These are phyloP conservation scores for Mucor plumbeus DNA, from an alignment of 371 early-diverging fungal species.

Conservation along the genomic window DNA sequence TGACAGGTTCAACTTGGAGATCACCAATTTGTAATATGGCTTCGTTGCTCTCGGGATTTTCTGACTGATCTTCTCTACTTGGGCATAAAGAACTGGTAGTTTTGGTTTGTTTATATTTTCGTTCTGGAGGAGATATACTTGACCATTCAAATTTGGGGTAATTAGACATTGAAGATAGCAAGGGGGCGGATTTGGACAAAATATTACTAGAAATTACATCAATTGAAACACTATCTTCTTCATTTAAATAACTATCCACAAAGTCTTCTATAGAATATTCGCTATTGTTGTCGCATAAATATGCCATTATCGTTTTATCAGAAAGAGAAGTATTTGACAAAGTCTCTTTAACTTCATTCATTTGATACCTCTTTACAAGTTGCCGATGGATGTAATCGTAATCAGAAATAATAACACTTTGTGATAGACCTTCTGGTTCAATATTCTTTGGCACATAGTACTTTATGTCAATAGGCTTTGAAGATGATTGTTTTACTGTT, in stretches of 20 bases:
- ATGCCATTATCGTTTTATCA: neutral
- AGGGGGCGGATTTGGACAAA: neutral
- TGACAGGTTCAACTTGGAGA: neutral
- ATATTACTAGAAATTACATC: neutral
- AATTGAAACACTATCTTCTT: neutral
- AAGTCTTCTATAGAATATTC: neutral
- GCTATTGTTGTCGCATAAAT: neutral
- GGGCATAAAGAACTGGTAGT: too few relatives aligned
- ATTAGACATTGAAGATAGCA: neutral
- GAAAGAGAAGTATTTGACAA: neutral
- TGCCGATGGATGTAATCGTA: neutral
- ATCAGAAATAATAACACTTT: neutral
- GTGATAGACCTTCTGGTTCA: neutral
- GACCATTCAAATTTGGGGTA: neutral
- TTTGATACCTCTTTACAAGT: neutral
- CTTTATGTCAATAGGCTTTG: neutral
- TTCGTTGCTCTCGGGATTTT: neutral
- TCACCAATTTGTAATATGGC: neutral
- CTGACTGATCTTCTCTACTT: too few relatives aligned
- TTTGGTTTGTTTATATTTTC: neutral
- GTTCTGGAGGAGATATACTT: neutral
- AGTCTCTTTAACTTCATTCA: neutral
- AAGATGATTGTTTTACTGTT: neutral
- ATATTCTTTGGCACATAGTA: neutral
- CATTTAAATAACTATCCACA: neutral